Percentiles rank a stretch among this genome's conserved stretches.
Evolutionary conservation across 2,329 filamentous ascomycete species (phyloP).

Genomic region (Talaromyces sp.): DNA sequence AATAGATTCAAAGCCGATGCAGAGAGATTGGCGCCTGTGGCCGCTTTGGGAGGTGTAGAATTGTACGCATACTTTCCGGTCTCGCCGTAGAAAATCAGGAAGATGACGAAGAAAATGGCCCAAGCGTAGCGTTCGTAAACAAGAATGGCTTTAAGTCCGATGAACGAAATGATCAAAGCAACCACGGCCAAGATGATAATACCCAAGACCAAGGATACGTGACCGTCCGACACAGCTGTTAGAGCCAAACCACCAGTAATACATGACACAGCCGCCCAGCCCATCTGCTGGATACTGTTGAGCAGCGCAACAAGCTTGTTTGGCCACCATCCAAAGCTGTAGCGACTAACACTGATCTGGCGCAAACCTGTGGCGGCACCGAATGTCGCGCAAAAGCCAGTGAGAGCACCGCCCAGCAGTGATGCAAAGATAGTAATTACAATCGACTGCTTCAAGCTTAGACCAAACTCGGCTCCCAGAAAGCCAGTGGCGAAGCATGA

Average conservation of each 20-base stretch:
- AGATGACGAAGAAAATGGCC: conserved; percentile 28
- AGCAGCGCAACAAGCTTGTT: conserved; percentile 44
- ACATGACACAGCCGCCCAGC: conserved; percentile 24
- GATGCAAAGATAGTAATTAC: conserved; percentile 44
- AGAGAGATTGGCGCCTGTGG: conserved; percentile 31
- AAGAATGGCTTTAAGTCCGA: conserved; percentile 23
- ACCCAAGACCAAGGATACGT: conserved; percentile 19
- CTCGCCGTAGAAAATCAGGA: conserved; percentile 47
- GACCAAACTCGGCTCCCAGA: conserved; percentile 45
- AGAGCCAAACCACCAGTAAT: conserved; percentile 29
- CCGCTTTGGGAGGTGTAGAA: conserved; percentile 26
- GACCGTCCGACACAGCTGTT: conserved; percentile 27
- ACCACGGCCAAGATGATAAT: conserved; percentile 25
- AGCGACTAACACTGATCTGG: conserved; percentile 48
- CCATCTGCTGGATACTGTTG: conserved; percentile 30
- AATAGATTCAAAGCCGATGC: conserved; percentile 41
- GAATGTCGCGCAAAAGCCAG: conserved; percentile 48
- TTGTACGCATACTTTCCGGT: conserved; percentile 39
- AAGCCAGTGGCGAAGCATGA: conserved; percentile 50
- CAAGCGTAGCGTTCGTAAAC: conserved; percentile 27
- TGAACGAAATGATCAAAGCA: conserved; percentile 20
- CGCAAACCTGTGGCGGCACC: conserved; percentile 47
- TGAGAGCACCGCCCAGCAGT: conserved; percentile 38
- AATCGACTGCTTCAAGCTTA: conserved; percentile 42
- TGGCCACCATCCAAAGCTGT: conserved; percentile 49